Conservation (phyloP, 495 filamentous ascomycete species). For the Aspergillus egyptiacus region DNA sequence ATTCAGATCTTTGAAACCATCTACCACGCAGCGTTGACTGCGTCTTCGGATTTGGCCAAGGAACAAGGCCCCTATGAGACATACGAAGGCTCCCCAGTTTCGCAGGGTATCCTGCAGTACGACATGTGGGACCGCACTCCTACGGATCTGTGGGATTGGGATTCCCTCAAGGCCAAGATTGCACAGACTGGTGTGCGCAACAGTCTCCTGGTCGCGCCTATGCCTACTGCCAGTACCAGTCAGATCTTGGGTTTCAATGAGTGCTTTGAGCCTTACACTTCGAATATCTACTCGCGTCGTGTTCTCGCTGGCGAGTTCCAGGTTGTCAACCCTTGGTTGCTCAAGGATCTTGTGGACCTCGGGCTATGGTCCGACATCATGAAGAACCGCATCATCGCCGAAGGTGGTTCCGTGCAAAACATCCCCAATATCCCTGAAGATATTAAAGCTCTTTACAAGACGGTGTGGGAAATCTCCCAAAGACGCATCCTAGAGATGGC, state of each 20-base stretch:
- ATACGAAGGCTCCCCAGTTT: constrained; percentile 89
- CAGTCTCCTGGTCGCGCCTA: constrained; percentile 89
- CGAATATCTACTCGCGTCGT: constrained; percentile 98
- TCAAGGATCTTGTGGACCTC: constrained; percentile 97
- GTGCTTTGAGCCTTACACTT: constrained; percentile 99
- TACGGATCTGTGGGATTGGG: constrained; percentile 95
- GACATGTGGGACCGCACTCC: constrained; percentile 98
- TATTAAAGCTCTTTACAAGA: constrained; percentile 97
- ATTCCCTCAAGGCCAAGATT: constrained; percentile 79
- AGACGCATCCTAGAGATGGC: constrained; percentile 94
- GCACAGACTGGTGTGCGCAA: constrained; percentile 89
- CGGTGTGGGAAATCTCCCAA: constrained; percentile 99
- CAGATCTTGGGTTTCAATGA: constrained; percentile 98
- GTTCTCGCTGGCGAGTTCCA: constrained; percentile 98
- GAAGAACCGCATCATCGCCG: constrained; percentile 99
- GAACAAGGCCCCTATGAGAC: constrained; percentile 77
- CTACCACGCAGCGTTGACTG: constrained; percentile 90
- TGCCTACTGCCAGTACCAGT: constrained; percentile 94
- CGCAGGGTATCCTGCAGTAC: constrained; percentile 92
- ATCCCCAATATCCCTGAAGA: constrained; percentile 93
- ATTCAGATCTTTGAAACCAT: constrained; percentile 99
- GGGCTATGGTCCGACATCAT: constrained; percentile 99
- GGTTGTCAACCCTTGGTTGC: constrained; percentile 97
- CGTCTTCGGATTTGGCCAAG: constrained; percentile 80
- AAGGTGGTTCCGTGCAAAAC: constrained; percentile 92